Percentiles rank a stretch among this genome's conserved stretches.
Conservation (phyloP, 2,329 filamentous ascomycete genomes). For the Fusarium globosum region DNA sequence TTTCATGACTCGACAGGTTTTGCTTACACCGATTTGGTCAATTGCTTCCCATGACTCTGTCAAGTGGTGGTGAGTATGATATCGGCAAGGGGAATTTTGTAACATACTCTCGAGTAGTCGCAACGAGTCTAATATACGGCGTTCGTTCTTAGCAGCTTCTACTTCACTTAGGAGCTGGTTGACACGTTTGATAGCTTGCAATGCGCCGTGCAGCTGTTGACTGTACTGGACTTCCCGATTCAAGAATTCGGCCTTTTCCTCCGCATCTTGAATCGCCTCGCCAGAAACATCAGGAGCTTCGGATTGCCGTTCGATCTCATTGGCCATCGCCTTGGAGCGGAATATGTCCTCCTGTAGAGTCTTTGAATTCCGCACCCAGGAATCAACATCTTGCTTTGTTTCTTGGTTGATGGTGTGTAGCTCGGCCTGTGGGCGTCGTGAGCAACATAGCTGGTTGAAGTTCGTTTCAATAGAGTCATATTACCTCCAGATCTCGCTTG, state of each 20-base stretch:
- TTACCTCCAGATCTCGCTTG: conserved; percentile 55
- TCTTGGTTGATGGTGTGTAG: conserved; percentile 82
- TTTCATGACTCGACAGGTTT: conserved; percentile 70
- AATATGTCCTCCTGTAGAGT: conserved; percentile 87
- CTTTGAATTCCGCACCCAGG: conserved; percentile 88
- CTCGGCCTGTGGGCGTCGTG: conserved; percentile 58
- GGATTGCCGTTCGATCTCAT: conserved; percentile 82
- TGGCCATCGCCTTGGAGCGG: conserved; percentile 80
- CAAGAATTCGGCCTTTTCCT: conserved; percentile 67
- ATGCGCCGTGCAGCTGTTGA: conserved; percentile 62
- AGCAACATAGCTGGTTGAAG: conserved; percentile 24
- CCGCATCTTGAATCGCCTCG: conserved; percentile 63
- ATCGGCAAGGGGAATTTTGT: background rate
- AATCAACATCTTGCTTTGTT: conserved; percentile 81
- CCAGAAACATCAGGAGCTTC: conserved; percentile 70
- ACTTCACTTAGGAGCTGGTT: conserved; percentile 72
- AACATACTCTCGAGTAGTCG: conserved; percentile 65
- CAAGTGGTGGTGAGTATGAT: conserved; percentile 32
- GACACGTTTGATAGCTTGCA: conserved; percentile 65
- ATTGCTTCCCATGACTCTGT: conserved; percentile 68
- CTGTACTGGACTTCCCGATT: conserved; percentile 69
- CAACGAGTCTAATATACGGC: conserved; percentile 67
- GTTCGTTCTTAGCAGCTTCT: conserved; percentile 65
- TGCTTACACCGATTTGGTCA: conserved; percentile 68
- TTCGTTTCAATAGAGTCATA: conserved; percentile 9